These are phyloP conservation scores for Barbatosphaeria neglecta DNA, from an alignment of 495 filamentous ascomycete genomes.

Conservation along the genomic window DNA sequence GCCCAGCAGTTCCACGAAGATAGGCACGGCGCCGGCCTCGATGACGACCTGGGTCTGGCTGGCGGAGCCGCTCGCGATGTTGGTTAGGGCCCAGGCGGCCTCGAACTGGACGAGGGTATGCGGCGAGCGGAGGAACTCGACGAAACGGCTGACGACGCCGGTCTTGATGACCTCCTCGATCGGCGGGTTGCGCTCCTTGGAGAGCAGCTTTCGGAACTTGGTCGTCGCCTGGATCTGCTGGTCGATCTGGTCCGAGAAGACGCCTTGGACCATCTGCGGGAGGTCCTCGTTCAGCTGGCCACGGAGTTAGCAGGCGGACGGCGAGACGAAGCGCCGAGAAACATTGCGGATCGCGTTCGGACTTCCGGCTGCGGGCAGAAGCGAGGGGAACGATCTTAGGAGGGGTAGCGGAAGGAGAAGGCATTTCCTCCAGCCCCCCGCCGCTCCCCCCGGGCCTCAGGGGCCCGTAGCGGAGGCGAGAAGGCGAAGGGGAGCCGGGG, in stretches of 20 bases:
- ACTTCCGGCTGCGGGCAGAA: too few species aligned
- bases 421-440: too few species aligned
- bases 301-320: slow-evolving; percentile 17
- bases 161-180: slow-evolving; percentile 99
- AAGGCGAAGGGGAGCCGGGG: too few species aligned
- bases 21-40: slow-evolving; percentile 94
- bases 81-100: slow-evolving; percentile 97
- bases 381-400: too few species aligned
- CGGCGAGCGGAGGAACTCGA: slow-evolving; percentile 95
- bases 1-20: slow-evolving; percentile 90
- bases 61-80: slow-evolving; percentile 96
- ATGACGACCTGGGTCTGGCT: slow-evolving; percentile 98
- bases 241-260: slow-evolving; percentile 98
- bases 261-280: slow-evolving; percentile 92
- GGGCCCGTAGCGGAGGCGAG: too few species aligned
- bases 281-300: slow-evolving; percentile 90
- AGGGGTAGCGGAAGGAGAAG: too few species aligned
- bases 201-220: slow-evolving; percentile 94
- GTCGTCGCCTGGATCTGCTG: slow-evolving; percentile 97
- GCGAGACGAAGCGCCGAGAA: slow-evolving; percentile 1
- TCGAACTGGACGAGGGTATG: slow-evolving; percentile 99
- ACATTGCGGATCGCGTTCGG: slow-evolving; percentile 2
- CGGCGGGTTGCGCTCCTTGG: slow-evolving; percentile 97
- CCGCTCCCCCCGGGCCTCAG: too few species aligned
- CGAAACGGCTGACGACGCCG: slow-evolving; percentile 92